Evolutionary conservation across 495 filamentous ascomycete genomes (phyloP).

Genomic region (Choiromyces venosus): DNA sequence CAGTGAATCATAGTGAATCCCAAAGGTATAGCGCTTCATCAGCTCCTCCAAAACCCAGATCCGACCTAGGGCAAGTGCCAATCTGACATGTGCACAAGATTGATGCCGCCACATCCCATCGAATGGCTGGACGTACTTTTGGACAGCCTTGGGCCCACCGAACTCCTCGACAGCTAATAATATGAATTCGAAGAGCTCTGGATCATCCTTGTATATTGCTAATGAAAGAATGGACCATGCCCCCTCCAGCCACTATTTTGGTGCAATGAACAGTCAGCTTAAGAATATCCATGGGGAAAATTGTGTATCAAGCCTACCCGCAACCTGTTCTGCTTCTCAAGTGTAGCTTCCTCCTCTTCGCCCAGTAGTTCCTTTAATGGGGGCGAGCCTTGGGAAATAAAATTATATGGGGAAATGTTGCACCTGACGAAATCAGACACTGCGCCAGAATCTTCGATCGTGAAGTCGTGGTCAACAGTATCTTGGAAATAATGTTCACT

Average conservation of each 20-base stretch:
- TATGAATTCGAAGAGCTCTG: conserved; percentile 26
- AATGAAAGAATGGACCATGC: conserved; percentile 33
- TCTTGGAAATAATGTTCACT: conserved; percentile 48
- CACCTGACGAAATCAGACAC: conserved; percentile 59
- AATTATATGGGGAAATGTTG: conserved; percentile 47
- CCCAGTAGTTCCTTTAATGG: conserved; percentile 8
- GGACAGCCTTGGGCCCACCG: not conserved
- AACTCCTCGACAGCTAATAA: not conserved
- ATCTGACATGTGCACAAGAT: not conserved
- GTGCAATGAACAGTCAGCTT: not conserved
- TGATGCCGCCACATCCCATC: not conserved
- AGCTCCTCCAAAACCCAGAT: conserved; percentile 32
- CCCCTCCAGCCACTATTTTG: not conserved
- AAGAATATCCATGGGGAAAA: conserved; percentile 1
- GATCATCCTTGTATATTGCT: conserved; percentile 32
- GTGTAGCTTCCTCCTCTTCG: not conserved
- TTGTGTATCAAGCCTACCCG: not conserved
- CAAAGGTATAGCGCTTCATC: conserved; percentile 32
- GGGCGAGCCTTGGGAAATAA: not conserved
- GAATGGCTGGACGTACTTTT: not conserved
- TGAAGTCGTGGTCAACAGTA: conserved; percentile 58
- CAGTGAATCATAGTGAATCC: conserved; percentile 28
- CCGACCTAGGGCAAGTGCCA: conserved; percentile 29
- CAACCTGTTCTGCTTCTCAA: not conserved
- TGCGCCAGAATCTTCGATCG: conserved; percentile 64